These are phyloP conservation scores for Chalaropsis thielavioides DNA, from an alignment of 2,329 filamentous ascomycete species.

Conservation along the genomic window DNA sequence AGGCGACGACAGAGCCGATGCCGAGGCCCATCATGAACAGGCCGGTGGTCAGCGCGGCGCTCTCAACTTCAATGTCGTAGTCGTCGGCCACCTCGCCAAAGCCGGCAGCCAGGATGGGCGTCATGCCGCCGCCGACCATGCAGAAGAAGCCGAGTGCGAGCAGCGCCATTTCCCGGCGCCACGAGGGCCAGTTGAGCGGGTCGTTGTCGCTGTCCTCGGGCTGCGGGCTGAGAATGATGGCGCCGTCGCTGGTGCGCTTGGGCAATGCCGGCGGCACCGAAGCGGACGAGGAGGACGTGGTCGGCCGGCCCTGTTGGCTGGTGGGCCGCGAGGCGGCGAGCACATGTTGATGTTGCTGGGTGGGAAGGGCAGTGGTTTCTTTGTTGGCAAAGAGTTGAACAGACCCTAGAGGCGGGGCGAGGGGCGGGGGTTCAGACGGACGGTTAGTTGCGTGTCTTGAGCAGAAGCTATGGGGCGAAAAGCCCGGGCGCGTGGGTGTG, in stretches of 20 bases:
- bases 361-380: constrained; percentile 36
- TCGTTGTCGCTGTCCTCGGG: constrained; percentile 85
- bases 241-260: constrained; percentile 69
- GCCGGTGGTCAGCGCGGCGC: constrained; percentile 75
- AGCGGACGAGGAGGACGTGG: constrained; percentile 17
- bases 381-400: constrained; percentile 41
- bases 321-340: constrained; percentile 18
- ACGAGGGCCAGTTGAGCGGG: constrained; percentile 77
- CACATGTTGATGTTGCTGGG: neutral
- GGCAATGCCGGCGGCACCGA: constrained; percentile 25
- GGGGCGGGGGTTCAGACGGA: constrained; percentile 15
- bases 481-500: neutral
- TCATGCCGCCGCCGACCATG: constrained; percentile 86
- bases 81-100: constrained; percentile 64
- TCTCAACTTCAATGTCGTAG: constrained; percentile 50
- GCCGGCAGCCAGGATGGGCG: constrained; percentile 74
- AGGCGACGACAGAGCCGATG: constrained; percentile 67
- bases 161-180: constrained; percentile 66
- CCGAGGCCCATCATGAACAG: constrained; percentile 91
- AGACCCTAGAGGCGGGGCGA: constrained; percentile 32
- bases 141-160: constrained; percentile 81
- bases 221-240: constrained; percentile 79
- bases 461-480: neutral
- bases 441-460: neutral
- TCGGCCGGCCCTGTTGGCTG: constrained; percentile 11